Base-by-base conservation (phyloP, 345 rosid species). In the Draba incana region DNA sequence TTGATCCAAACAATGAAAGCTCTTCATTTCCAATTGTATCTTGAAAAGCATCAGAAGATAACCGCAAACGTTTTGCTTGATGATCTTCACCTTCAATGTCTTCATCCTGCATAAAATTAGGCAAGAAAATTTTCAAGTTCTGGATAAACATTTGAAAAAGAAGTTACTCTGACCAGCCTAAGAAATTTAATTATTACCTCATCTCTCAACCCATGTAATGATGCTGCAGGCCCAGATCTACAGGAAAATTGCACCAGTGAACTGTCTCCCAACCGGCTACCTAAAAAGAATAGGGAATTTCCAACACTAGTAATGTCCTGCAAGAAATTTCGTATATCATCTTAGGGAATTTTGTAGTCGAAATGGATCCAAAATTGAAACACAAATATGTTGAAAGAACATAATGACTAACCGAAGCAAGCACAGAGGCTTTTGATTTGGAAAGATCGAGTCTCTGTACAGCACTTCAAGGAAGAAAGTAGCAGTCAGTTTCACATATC, bases 191-290 rank as follows among this genome's bases (percentile, higher is more conserved):
- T 62, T 42, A 75, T 77, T 69, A 91, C 99, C 98, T 91, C 99
- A 79, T 91, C 97, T 79, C 85, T 87, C 69, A 84, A 74, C 67
- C 86, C 87, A 69, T 85, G 75, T 66, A 87, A 74, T 60, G 82
- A 72, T 62, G 75, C 62, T 60, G 92, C 83, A 67, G 96, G 62
- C 47, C 88, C 97, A 47, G 81, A 78, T 44, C 87, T 86, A 78
- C 83, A 70, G 44, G 86, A 82, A 78, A 80, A 91, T 59, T 94
- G 99, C 66, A 91, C 99, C 54, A 94, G 95, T 76, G 89, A 80
- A 86, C 99, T 94, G 83, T 94, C 98, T 43, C 99, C 98, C 81
- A 91, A 72, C 49, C 96, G 92, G 82, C 99, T 94, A 66, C 86
- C 96, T 64, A 94, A 77, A 74, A 94, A 89, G 83, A 94, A 87